Base-by-base conservation (phyloP, 2,329 filamentous ascomycete species). In the Aureobasidium subglaciale region DNA sequence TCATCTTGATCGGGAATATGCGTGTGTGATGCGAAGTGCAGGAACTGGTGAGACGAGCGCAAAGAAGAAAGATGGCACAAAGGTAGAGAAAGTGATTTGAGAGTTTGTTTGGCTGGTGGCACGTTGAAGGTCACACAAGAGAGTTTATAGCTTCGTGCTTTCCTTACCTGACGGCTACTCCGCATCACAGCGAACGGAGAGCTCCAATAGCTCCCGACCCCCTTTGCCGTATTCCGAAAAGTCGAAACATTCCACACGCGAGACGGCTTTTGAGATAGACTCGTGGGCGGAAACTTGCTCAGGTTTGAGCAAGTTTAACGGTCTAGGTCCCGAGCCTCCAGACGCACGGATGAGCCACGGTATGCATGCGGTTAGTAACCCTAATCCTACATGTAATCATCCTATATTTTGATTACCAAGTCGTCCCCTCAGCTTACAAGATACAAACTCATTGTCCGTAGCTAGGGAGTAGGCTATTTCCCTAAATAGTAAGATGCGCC, bases 1-100 rank as follows among this genome's bases (percentile, higher is more conserved):
- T 60, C 69, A 71, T 71, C 6, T 57, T 68, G 59, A 35, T 2
- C 1, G 37, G n/a, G 2, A 5, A 13, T 25, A 15, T 37, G 15
- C 15, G 32, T 24, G 10, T 35, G 41, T 42, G 16, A 32, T 30
- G 25, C 11, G 34, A 38, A 27, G 32, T 22, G 16, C 8, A n/a
- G 29, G 18, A n/a, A 29, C 16, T 10, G 8, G 27, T 16, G 20
- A 18, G 27, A 27, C 5, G 25, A 20, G 9, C 15, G 20, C n/a
- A 30, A 30, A 37, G 20, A 34, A 5, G n/a, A 20, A n/a, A 29
- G 38, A n/a, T 27, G 15, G 18, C 32, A 40, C 34, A 40, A 24
- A 25, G 10, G 25, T 3, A 18, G 25, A 41, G 37, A 32, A 40
- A 41, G 45, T 16, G 32, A 30, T 35, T n/a, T 8, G 35, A 38